These are phyloP conservation scores for Solanum boliviense DNA, from an alignment of 257 asterid genomes.

Conservation along the genomic window DNA sequence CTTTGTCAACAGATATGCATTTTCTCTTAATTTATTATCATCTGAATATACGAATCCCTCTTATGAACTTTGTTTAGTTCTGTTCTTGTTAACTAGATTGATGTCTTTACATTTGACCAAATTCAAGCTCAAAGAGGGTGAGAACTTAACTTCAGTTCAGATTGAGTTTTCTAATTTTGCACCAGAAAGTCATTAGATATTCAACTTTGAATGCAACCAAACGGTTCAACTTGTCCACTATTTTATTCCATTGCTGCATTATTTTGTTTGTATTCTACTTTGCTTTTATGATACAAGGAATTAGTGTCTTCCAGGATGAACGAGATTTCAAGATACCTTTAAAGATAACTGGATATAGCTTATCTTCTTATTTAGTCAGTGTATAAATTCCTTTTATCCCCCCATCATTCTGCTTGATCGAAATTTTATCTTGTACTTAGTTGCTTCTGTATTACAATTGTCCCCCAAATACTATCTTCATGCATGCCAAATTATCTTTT, in stretches of 20 bases:
- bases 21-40: neutral
- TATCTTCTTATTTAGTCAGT: neutral
- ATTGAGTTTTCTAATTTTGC: neutral
- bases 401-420: neutral
- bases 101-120: neutral
- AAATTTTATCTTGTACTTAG: neutral
- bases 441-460: neutral
- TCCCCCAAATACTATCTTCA: neutral
- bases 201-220: neutral
- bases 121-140: neutral
- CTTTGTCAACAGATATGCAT: neutral
- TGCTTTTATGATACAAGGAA: slow-evolving; percentile 57
- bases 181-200: neutral
- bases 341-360: neutral
- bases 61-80: neutral
- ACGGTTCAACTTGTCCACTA: neutral
- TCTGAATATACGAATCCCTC: neutral
- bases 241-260: neutral
- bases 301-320: slow-evolving; percentile 55
- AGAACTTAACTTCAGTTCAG: neutral
- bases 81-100: neutral
- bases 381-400: neutral
- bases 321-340: neutral
- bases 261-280: neutral
- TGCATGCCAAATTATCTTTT: neutral